A percentile compares a stretch with the other conserved stretches of the same genome.
phyloP scores from a whole-genome alignment of 2,329 filamentous ascomycete species.

The Fusarium sp. region DNA sequence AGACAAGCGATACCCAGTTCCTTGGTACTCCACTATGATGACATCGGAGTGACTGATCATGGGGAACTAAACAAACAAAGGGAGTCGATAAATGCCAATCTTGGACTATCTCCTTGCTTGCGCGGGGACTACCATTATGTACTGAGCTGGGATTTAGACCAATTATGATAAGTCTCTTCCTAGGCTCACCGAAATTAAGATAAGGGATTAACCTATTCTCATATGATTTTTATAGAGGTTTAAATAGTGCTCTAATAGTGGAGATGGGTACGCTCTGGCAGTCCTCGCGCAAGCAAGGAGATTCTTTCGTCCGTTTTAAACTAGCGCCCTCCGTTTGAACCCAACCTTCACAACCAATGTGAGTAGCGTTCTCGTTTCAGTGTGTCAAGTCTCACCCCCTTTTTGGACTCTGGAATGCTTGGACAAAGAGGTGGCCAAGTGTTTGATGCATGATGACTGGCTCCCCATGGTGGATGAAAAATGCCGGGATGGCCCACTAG shows the following conservation, averaged over 20 bases:
- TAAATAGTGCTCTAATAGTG: too few relatives aligned
- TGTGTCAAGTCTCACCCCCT: neutral
- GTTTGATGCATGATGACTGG: conserved; percentile 32
- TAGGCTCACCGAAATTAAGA: too few relatives aligned
- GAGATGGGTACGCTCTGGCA: too few relatives aligned
- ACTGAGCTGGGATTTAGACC: too few relatives aligned
- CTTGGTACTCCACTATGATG: conserved; percentile 1
- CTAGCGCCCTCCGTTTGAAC: neutral
- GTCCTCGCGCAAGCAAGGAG: too few relatives aligned
- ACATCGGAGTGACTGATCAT: neutral
- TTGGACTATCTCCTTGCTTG: neutral
- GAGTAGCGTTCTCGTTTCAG: neutral
- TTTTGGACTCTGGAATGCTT: conserved; percentile 6
- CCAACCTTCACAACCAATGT: neutral
- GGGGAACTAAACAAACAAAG: neutral
- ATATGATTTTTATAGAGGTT: too few relatives aligned
- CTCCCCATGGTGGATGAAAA: neutral
- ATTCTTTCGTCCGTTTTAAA: neutral
- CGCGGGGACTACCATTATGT: too few relatives aligned
- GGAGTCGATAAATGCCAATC: neutral
- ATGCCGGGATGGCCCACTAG: neutral
- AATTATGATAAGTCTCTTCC: too few relatives aligned
- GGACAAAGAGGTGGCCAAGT: conserved; percentile 13
- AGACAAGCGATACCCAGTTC: neutral
- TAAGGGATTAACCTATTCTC: too few relatives aligned